Conservation (phyloP, 2,329 filamentous ascomycete species). For the Pestalotiopsis sp. region DNA sequence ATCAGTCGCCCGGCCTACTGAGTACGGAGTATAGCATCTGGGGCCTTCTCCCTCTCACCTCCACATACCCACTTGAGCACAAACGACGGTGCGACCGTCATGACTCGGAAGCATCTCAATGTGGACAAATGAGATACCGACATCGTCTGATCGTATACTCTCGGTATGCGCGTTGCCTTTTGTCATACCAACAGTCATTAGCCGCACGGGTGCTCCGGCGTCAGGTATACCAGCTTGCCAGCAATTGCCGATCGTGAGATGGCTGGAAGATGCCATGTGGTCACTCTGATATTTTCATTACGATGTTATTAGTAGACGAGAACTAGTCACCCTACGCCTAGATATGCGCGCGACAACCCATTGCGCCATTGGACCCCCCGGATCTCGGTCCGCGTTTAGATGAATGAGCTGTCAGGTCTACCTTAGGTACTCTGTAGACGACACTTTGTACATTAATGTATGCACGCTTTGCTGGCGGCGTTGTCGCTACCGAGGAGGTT, state of each 20-base stretch:
- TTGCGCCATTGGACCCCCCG: not conserved
- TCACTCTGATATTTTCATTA: constrained; percentile 8
- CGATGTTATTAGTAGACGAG: constrained; percentile 5
- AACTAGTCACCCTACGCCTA: not conserved
- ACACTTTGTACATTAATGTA: not conserved
- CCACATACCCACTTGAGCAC: not conserved
- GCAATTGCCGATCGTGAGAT: not conserved
- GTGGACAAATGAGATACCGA: not conserved
- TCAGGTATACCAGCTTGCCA: too few relatives aligned
- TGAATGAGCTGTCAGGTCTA: not conserved
- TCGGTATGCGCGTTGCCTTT: not conserved
- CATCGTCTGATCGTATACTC: not conserved
- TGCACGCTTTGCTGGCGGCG: not conserved
- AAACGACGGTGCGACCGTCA: not conserved
- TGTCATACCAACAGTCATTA: constrained; percentile 9
- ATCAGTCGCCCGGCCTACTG: not conserved
- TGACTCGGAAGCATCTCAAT: constrained; percentile 1
- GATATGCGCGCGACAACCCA: not conserved
- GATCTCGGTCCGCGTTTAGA: not conserved
- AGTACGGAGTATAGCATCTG: not conserved
- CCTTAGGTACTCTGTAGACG: not conserved
- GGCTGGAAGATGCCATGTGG: not conserved
- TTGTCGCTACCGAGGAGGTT: not conserved
- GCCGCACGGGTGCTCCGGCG: not conserved
- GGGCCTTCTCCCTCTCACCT: not conserved